Evolutionary conservation across 176 grass and related monocot genomes (phyloP), one percentile per base, ranked within the genome.

Genomic region (Eremochloa ophiuroides): DNA sequence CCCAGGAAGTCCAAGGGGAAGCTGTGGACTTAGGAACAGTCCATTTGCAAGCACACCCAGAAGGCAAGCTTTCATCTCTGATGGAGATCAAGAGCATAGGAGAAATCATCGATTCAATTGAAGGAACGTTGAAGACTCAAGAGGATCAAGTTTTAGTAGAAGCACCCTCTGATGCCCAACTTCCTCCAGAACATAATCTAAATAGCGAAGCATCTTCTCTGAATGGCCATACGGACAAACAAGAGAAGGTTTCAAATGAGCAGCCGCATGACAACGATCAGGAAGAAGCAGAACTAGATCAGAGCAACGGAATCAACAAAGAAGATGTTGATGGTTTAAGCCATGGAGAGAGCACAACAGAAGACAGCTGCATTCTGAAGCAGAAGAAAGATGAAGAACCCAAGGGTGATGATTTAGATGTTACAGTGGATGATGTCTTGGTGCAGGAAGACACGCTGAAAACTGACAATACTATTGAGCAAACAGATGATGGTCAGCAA

Each of bases 1-100:
- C 29, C 53, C 76, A 89, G 87, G 83, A 85, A 85, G 58, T 89
- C 81, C 78, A 40, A 82, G n/a, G 60, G 73, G 72, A 85, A 85
- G 73, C 44, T 65, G 58, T 26, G 37, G 53, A 78, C 66, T 72
- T 67, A 68, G 81, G 50, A 59, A 26, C 67, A 60, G 6, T 34
- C n/a, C 55, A 89, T 82, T 59, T 77, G 65, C 71, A 72, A 59
- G 37, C 10, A 69, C 74, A 81, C 29, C 72, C 44, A 30, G 78
- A 85, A 1, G 10, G 47, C n/a, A 89, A 89, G 58, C 65, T 85
- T 82, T 29, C 66, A 31, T 48, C 56, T 16, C 53, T 73, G 41
- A 63, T 15, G 35, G 72, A 85, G 22, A 82, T 73, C 44, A 82
- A 85, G 66, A 61, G n/a, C 2, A 6, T 60, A 11, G 71, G 26